Evolutionary conservation across 2,329 filamentous ascomycete species (phyloP), one percentile per base, ranked within the genome.

Genomic region (Aureobasidium mangrovei): DNA sequence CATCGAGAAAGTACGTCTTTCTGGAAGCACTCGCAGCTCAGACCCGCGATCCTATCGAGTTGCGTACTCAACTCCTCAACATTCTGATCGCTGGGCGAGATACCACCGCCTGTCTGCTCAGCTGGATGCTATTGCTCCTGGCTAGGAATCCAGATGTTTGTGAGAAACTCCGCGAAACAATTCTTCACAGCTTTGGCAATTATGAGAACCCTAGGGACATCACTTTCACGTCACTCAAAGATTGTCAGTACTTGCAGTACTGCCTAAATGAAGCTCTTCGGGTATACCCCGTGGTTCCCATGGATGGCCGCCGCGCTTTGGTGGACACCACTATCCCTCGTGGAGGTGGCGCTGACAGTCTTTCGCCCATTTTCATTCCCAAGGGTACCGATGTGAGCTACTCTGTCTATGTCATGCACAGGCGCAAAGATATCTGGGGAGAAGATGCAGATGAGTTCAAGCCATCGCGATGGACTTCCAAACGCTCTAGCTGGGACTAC

Each of bases 251-350:
- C 47, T 61, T 70, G 0, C 65, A 83, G 68, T 75, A 84, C 64
- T 75, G 86, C 54, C 76, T 93, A 63, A 85, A 86, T 70, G 88
- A 66, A 53, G 71, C 76, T 2, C 72, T 82, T 4, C 77, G 78
- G 8, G 63, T 79, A 3, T 74, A 78, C 60, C 77, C 79, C 4
- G 69, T 76, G n/a, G 77, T 82, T 8, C 78, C 79, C 3, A 60
- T 71, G 32, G 82, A 83, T 63, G 68, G 67, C n/a, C 74, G 80
- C 55, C 61, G 65, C 27, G 76, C 78, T 2, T 65, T 69, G 7
- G 65, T 66, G 33, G 75, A 80, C 62, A 78, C 77, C 3, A 66
- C 74, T 1, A 67, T 82, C 0, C 79, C 79, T 31, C 63, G 72
- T 32, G 71, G 76, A 56, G 73, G 78, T 60, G 71, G 78, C 7